A percentile compares a stretch with the other conserved stretches of the same genome.
These are phyloP conservation scores for Pleurozium schreberi DNA, from an alignment of 225 moss, liverwort and hornwort genomes.

Conservation along the genomic window DNA sequence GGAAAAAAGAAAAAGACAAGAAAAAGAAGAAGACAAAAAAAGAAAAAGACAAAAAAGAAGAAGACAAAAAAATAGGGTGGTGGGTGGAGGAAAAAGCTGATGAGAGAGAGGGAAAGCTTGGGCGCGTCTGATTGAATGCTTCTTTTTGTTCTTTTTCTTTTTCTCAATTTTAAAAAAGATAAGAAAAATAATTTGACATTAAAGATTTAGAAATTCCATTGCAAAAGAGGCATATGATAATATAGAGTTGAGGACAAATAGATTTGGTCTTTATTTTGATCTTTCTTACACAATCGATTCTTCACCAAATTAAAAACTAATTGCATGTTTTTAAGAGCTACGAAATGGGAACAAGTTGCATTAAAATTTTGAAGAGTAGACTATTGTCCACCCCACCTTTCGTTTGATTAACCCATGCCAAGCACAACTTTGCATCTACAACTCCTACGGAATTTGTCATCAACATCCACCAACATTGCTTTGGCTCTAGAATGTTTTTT, in stretches of 20 bases:
- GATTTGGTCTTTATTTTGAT: not conserved
- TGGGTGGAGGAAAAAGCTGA: not conserved
- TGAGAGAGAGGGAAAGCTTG: not conserved
- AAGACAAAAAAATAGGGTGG: not conserved
- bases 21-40: not conserved
- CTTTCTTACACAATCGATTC: accelerated
- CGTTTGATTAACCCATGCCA: not conserved
- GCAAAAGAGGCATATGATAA: not conserved
- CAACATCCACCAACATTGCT: not conserved
- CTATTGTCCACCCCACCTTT: not conserved
- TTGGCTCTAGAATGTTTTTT: not conserved
- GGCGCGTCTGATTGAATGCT: not conserved
- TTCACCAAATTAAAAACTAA: not conserved
- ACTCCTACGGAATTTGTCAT: not conserved
- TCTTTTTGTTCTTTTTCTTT: too few species aligned
- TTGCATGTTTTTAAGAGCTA: not conserved
- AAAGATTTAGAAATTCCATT: not conserved
- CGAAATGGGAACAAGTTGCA: not conserved
- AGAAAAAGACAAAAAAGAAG: not conserved
- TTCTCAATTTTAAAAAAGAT: not conserved
- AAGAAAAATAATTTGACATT: too few species aligned
- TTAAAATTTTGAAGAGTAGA: not conserved
- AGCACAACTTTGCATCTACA: not conserved
- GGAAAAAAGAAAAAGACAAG: too few species aligned
- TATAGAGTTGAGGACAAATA: not conserved